Conservation (phyloP, 495 filamentous ascomycete species). For the Cladorrhinum samala region DNA sequence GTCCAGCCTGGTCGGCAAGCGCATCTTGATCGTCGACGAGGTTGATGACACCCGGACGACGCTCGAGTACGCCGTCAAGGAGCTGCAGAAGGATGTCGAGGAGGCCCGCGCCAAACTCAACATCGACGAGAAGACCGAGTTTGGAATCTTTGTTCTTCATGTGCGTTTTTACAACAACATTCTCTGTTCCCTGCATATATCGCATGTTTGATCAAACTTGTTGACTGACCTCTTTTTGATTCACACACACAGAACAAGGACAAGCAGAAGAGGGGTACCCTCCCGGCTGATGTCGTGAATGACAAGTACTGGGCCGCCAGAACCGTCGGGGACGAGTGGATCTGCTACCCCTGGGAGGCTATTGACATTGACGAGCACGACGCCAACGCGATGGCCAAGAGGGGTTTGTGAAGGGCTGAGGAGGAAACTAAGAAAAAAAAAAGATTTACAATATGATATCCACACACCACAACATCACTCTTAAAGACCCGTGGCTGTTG, state of each 20-base stretch:
- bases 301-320: slow-evolving; percentile 77
- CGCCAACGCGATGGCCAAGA: slow-evolving; percentile 44
- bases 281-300: slow-evolving; percentile 77
- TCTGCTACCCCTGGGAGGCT: slow-evolving; percentile 99
- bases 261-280: slow-evolving; percentile 83
- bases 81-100: slow-evolving; percentile 96
- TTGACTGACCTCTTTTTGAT: neutral
- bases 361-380: slow-evolving; percentile 94
- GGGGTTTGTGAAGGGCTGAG: slow-evolving; percentile 3
- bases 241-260: slow-evolving; percentile 71
- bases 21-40: slow-evolving; percentile 96
- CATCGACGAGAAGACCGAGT: slow-evolving; percentile 65
- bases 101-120: slow-evolving; percentile 66
- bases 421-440: neutral
- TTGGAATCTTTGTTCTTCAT: slow-evolving; percentile 91
- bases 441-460: neutral
- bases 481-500: too few species aligned
- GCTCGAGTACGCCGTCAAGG: slow-evolving; percentile 90
- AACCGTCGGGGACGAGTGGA: slow-evolving; percentile 91
- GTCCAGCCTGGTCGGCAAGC: slow-evolving; percentile 90
- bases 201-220: too few species aligned
- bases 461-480: neutral
- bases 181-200: neutral
- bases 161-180: too few species aligned
- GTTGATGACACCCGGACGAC: slow-evolving; percentile 98